Percentiles rank a stretch among this genome's conserved stretches.
These are phyloP conservation scores for Cyberlindnera xylosilytica DNA, from an alignment of 805 yeast species.

Conservation along the genomic window DNA sequence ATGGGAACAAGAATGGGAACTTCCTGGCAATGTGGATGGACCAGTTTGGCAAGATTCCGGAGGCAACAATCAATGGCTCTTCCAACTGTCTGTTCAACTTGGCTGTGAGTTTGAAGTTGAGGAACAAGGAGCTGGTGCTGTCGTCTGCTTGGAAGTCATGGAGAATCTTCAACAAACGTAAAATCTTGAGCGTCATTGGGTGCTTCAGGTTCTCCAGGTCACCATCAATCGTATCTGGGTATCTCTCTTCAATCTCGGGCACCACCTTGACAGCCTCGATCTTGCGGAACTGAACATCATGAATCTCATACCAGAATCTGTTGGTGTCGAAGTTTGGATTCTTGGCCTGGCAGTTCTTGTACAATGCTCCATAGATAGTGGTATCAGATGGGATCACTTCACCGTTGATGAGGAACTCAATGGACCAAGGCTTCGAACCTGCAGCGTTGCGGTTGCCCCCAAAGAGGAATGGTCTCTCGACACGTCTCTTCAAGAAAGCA, in stretches of 20 bases:
- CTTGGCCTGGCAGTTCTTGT: slow-evolving; percentile 41
- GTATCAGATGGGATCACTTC: slow-evolving; percentile 59
- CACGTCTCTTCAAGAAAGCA: slow-evolving; percentile 40
- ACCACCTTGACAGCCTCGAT: slow-evolving; percentile 28
- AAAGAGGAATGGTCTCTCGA: slow-evolving; percentile 28
- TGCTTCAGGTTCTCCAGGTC: slow-evolving; percentile 32
- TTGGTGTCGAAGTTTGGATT: slow-evolving; percentile 42
- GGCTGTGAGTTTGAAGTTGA: slow-evolving; percentile 80
- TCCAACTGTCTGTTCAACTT: slow-evolving; percentile 84
- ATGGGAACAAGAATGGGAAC: slow-evolving; percentile 80
- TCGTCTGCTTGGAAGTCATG: slow-evolving; percentile 29
- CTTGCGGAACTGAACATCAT: slow-evolving; percentile 46
- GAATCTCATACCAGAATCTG: slow-evolving; percentile 57
- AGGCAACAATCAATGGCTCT: slow-evolving; percentile 83
- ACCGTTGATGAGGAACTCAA: slow-evolving; percentile 59
- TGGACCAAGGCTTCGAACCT: slow-evolving; percentile 29
- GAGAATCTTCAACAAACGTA: slow-evolving; percentile 47
- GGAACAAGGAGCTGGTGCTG: slow-evolving; percentile 35
- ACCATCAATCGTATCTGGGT: slow-evolving; percentile 28
- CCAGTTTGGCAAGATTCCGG: slow-evolving; percentile 88
- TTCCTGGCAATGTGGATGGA: slow-evolving; percentile 65
- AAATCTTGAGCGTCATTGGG: slow-evolving; percentile 31
- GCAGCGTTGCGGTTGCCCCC: slow-evolving; percentile 20
- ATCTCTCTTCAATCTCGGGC: slow-evolving; percentile 26
- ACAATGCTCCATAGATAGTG: slow-evolving; percentile 75